Evolutionary conservation across 2,329 filamentous ascomycete species (phyloP).

Genomic region (Canariomyces notabilis): DNA sequence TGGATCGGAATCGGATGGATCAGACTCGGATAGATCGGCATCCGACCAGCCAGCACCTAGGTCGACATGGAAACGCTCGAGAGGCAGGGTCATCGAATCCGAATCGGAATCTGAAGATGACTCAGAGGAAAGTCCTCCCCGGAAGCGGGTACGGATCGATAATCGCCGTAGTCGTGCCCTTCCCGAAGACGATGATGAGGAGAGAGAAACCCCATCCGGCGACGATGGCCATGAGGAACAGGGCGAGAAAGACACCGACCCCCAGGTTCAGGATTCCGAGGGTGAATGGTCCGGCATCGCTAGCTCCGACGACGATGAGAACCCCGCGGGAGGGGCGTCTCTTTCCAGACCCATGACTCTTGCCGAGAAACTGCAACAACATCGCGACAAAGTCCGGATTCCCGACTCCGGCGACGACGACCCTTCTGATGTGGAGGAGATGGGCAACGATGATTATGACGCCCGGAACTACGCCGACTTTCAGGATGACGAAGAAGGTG

Average conservation of each 20-base stretch:
- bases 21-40: slow-evolving; percentile 6
- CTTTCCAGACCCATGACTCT: slow-evolving; percentile 4
- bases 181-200: background rate
- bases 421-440: slow-evolving; percentile 6
- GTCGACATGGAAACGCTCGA: slow-evolving; percentile 7
- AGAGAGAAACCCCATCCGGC: background rate
- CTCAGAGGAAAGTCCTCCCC: slow-evolving; percentile 9
- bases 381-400: slow-evolving; percentile 8
- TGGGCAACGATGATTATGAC: slow-evolving; percentile 15
- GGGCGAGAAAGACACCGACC: too few species aligned
- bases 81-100: slow-evolving; percentile 11
- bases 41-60: slow-evolving; percentile 1
- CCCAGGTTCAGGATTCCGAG: background rate
- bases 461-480: slow-evolving; percentile 16
- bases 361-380: slow-evolving; percentile 13
- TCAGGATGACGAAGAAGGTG: slow-evolving; percentile 19
- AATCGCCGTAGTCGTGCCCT: background rate
- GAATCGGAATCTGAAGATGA: slow-evolving; percentile 15
- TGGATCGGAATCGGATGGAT: slow-evolving; percentile 4
- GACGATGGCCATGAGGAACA: background rate
- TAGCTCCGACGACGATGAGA: slow-evolving; percentile 5
- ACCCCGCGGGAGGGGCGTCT: background rate
- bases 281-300: background rate
- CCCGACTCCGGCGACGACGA: slow-evolving; percentile 3
- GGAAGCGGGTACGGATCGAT: slow-evolving; percentile 6